A percentile compares a stretch with the other conserved stretches of the same genome.
These are phyloP conservation scores for Cladorrhinum sp. DNA, from an alignment of 2,329 filamentous ascomycete species.

Conservation along the genomic window DNA sequence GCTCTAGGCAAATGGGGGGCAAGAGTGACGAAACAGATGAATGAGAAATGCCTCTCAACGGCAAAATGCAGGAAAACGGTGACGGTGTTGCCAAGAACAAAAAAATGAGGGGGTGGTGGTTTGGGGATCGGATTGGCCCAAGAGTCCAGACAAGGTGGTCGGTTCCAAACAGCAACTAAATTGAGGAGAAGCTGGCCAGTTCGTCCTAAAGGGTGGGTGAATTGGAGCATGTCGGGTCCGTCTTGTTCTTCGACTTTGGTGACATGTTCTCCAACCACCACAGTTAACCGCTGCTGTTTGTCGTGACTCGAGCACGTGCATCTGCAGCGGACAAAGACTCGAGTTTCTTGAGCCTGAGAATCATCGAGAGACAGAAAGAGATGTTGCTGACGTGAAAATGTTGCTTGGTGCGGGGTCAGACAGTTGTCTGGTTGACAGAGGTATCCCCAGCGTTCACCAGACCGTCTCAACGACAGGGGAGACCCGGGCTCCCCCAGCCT, in stretches of 20 bases:
- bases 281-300: neutral
- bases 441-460: neutral
- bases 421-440: neutral
- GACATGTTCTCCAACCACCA: no score
- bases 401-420: neutral
- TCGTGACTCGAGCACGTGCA: neutral
- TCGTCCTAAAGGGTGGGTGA: neutral
- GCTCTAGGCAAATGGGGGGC: neutral
- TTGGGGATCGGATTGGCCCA: neutral
- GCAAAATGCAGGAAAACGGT: conserved; percentile 8
- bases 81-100: neutral
- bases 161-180: neutral
- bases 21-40: neutral
- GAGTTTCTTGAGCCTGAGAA: neutral
- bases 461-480: conserved; percentile 6
- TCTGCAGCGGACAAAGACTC: neutral
- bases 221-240: neutral
- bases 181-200: neutral
- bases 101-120: neutral
- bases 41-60: conserved; percentile 5
- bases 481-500: neutral
- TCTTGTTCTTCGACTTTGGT: no score
- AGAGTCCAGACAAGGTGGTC: neutral
- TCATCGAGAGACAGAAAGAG: neutral
- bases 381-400: neutral